Conservation (phyloP, 2,329 filamentous ascomycete species). For the Macroventuria anomochaeta region DNA sequence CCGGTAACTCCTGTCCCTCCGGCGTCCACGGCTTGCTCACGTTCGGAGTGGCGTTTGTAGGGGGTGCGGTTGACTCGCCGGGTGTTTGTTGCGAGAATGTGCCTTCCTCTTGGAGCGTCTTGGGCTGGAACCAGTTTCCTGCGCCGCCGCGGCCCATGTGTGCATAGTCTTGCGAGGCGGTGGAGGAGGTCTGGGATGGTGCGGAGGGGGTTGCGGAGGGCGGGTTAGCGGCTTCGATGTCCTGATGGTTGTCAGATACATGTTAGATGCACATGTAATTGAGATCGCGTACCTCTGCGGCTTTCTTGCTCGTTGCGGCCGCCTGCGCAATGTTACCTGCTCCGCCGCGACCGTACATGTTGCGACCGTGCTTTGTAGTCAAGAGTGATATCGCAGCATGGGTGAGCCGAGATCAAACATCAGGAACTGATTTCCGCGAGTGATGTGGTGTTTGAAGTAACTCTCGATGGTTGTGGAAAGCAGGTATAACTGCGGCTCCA, state of each 20-base stretch:
- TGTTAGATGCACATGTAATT: neutral
- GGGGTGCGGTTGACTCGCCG: conserved; percentile 38
- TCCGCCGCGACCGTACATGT: conserved; percentile 53
- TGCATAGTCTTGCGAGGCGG: conserved; percentile 49
- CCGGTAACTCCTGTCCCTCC: conserved; percentile 41
- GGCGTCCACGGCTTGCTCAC: conserved; percentile 47
- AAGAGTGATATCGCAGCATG: neutral
- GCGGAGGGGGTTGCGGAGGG: conserved; percentile 21
- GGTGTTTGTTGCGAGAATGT: conserved; percentile 40
- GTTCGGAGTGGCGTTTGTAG: conserved; percentile 34
- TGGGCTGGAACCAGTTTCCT: conserved; percentile 56
- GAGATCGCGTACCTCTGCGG: conserved; percentile 33
- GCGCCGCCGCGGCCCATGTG: conserved; percentile 55
- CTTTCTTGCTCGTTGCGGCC: conserved; percentile 40
- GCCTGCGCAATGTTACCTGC: conserved; percentile 54
- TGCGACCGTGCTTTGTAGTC: conserved; percentile 10
- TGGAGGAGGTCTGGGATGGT: conserved; percentile 22
- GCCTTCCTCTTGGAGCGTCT: conserved; percentile 48
- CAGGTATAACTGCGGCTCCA: conserved; percentile 17
- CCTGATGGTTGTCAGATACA: conserved; percentile 26
- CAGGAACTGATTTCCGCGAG: neutral
- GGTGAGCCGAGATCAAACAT: neutral
- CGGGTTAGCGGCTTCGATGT: conserved; percentile 50
- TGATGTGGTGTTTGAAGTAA: neutral
- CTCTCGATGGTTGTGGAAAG: neutral